These are phyloP conservation scores for Seminavis robusta DNA, from an alignment of 108 stramenopile species.

Conservation along the genomic window DNA sequence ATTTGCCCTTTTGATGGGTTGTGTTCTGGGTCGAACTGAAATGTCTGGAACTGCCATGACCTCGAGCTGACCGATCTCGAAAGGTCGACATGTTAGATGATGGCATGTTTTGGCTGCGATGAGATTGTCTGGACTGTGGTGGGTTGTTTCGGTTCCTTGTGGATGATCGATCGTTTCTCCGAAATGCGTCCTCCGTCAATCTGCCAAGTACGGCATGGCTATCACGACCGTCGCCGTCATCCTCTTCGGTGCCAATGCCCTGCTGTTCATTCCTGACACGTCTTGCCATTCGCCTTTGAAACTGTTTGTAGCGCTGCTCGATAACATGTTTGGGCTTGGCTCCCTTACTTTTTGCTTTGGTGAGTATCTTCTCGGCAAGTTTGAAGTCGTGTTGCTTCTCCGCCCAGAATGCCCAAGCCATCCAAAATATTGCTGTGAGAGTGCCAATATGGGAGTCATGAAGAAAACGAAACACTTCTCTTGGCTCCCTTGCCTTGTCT, in stretches of 20 bases:
- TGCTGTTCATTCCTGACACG: constrained; percentile 78
- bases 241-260: constrained; percentile 56
- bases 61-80: no score
- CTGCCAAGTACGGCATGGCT: constrained; percentile 48
- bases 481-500: constrained; percentile 61
- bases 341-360: constrained; percentile 62
- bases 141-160: no score
- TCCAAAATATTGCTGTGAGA: constrained; percentile 61
- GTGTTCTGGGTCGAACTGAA: constrained; percentile 4
- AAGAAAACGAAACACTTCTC: constrained; percentile 69
- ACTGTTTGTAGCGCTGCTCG: constrained; percentile 69
- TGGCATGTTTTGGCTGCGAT: no score
- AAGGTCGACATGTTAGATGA: no score
- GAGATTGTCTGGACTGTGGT: no score
- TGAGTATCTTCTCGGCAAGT: constrained; percentile 56
- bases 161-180: constrained; percentile 39
- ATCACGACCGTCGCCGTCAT: constrained; percentile 35
- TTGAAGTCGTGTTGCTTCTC: constrained; percentile 52
- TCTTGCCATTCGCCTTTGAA: constrained; percentile 80
- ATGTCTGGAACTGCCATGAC: no score
- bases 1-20: constrained; percentile 1
- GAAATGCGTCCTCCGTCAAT: constrained; percentile 35
- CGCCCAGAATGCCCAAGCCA: constrained; percentile 60
- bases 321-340: constrained; percentile 66
- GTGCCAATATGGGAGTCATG: constrained; percentile 66